Evolutionary conservation across 2,329 filamentous ascomycete genomes (phyloP).

Genomic region (Chlorencoelia australis): DNA sequence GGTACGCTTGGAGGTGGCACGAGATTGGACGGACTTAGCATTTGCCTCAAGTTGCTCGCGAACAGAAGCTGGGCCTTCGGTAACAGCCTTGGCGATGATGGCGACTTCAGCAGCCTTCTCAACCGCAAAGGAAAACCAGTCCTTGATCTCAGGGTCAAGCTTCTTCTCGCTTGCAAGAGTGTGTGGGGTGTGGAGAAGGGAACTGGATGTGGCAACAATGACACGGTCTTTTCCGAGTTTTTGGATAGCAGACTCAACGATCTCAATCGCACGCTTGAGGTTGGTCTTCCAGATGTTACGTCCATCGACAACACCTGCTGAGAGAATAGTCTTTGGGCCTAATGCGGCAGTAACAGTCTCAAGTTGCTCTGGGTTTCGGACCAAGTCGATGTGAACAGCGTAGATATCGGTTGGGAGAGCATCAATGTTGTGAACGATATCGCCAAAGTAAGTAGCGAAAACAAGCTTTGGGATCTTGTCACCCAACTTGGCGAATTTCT

Average conservation of each 20-base stretch:
- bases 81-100: slow-evolving; percentile 93
- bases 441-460: slow-evolving; percentile 97
- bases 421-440: slow-evolving; percentile 98
- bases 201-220: slow-evolving; percentile 92
- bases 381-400: slow-evolving; percentile 88
- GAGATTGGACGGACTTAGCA: slow-evolving; percentile 84
- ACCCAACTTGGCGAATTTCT: slow-evolving; percentile 71
- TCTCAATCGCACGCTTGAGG: slow-evolving; percentile 90
- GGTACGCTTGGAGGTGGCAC: slow-evolving; percentile 85
- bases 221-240: slow-evolving; percentile 97
- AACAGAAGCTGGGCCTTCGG: slow-evolving; percentile 79
- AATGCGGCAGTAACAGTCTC: slow-evolving; percentile 74
- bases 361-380: slow-evolving; percentile 97
- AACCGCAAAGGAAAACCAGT: slow-evolving; percentile 97
- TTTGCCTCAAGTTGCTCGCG: slow-evolving; percentile 89
- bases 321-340: slow-evolving; percentile 81
- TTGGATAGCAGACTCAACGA: slow-evolving; percentile 80
- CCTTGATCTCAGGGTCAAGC: slow-evolving; percentile 81
- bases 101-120: slow-evolving; percentile 91
- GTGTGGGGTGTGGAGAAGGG: slow-evolving; percentile 96
- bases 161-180: slow-evolving; percentile 98
- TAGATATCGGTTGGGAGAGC: slow-evolving; percentile 70
- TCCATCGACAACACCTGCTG: slow-evolving; percentile 92
- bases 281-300: slow-evolving; percentile 99
- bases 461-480: slow-evolving; percentile 77